Conservation (phyloP, 345 rosid species). For the Acer yangbiense region DNA sequence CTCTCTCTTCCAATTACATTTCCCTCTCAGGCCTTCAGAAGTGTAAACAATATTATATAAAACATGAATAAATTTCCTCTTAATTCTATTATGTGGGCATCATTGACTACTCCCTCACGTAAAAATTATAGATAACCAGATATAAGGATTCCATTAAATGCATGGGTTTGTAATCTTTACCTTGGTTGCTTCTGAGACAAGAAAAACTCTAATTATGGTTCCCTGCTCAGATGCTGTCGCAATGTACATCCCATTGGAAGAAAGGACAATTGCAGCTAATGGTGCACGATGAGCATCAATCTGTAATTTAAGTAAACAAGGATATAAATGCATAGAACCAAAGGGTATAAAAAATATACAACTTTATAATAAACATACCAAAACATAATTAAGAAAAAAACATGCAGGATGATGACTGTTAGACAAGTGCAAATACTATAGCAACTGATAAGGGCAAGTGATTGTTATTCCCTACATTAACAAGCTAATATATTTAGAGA, state of each 20-base stretch:
- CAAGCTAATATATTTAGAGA: background rate
- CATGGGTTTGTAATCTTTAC: constrained; percentile 35
- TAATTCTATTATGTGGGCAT: background rate
- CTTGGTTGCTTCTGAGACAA: constrained; percentile 84
- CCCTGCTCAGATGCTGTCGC: constrained; percentile 99
- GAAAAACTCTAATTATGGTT: constrained; percentile 81
- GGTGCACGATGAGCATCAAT: constrained; percentile 91
- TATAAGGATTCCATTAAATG: constrained; percentile 11
- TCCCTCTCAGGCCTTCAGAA: background rate
- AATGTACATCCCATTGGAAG: constrained; percentile 78
- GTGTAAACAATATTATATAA: background rate
- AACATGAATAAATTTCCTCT: background rate
- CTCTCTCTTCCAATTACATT: background rate
- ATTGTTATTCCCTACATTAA: background rate
- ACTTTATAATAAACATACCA: background rate
- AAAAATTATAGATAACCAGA: background rate
- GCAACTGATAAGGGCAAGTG: background rate
- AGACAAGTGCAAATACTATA: background rate
- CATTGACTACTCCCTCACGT: background rate
- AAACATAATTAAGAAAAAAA: background rate
- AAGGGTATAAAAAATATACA: constrained; percentile 9
- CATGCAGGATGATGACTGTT: background rate
- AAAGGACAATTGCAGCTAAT: constrained; percentile 76
- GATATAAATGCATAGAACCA: constrained; percentile 1
- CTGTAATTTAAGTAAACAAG: constrained; percentile 41